Conservation (phyloP, 768 basidiomycete species). For the Leccinum fibrillosum region DNA sequence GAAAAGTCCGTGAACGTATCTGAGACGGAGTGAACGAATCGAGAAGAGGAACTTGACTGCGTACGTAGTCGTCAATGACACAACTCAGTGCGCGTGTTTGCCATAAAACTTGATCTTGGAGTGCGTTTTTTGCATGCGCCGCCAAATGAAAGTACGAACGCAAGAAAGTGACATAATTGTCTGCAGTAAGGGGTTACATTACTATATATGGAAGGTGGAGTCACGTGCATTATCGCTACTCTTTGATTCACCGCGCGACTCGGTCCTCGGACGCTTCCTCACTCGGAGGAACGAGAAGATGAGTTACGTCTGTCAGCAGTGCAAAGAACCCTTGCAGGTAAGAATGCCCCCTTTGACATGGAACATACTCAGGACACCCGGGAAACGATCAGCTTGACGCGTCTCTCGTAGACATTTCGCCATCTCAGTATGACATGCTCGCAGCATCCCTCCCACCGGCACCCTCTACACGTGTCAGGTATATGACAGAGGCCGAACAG, state of each 20-base stretch:
- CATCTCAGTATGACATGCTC: conserved; percentile 86
- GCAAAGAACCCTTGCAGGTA: conserved; percentile 87
- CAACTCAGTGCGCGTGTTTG: conserved; percentile 10
- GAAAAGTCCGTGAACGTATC: conserved; percentile 2
- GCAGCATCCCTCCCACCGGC: conserved; percentile 63
- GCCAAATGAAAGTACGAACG: background rate
- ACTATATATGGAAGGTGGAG: background rate
- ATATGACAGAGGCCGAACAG: conserved; percentile 43
- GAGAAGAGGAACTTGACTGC: background rate
- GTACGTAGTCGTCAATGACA: conserved; percentile 1
- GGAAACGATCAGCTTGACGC: conserved; percentile 62
- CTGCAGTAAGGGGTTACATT: background rate
- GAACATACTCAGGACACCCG: conserved; percentile 8
- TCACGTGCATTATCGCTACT: background rate
- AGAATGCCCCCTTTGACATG: conserved; percentile 3
- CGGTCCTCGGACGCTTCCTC: too few relatives aligned
- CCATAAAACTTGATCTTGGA: background rate
- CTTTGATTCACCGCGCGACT: background rate
- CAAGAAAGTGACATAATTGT: background rate
- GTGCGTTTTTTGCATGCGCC: conserved; percentile 22
- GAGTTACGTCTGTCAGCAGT: conserved; percentile 76
- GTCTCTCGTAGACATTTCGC: conserved; percentile 84
- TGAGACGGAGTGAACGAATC: background rate
- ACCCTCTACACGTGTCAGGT: conserved; percentile 37
- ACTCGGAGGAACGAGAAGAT: conserved; percentile 19